These are phyloP conservation scores for Thoreauomyces humboldtii DNA, from an alignment of 192 early-diverging fungal species.

Conservation along the genomic window DNA sequence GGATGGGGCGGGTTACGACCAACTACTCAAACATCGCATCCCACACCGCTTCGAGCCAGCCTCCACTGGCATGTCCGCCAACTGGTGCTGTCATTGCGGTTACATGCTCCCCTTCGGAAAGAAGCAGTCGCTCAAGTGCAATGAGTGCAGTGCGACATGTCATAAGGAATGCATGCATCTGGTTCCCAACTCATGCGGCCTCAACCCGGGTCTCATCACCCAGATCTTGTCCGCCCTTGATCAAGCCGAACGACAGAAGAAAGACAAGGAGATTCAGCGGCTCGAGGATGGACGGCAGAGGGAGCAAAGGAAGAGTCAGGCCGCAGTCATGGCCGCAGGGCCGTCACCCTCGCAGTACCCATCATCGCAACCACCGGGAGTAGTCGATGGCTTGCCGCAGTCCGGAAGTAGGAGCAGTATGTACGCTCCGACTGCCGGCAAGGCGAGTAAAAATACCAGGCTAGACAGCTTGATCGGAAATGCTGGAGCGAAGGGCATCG, in stretches of 20 bases:
- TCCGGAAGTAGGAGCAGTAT: too few relatives aligned
- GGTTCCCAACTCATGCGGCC: conserved; percentile 91
- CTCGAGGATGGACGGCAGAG: conserved; percentile 50
- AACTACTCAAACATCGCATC: conserved; percentile 81
- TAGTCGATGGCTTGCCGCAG: too few relatives aligned
- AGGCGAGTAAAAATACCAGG: too few relatives aligned
- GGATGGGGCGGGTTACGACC: conserved; percentile 48
- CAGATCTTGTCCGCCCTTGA: conserved; percentile 85
- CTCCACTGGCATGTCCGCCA: conserved; percentile 73
- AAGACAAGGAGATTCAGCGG: conserved; percentile 50
- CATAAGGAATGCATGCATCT: conserved; percentile 81
- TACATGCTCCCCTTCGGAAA: conserved; percentile 85
- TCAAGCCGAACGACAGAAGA: conserved; percentile 46
- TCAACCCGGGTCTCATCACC: conserved; percentile 81
- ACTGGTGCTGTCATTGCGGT: conserved; percentile 99
- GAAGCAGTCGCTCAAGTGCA: conserved; percentile 52
- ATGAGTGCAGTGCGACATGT: conserved; percentile 79
- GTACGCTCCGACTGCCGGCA: not conserved
- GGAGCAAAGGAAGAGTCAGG: conserved; percentile 68
- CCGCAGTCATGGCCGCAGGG: conserved; percentile 68
- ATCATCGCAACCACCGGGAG: too few relatives aligned
- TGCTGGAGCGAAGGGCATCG: conserved; percentile 55
- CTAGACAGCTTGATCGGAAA: conserved; percentile 12
- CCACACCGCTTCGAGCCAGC: conserved; percentile 91
- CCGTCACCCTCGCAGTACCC: too few relatives aligned